Evolutionary conservation across 306 rosid species (phyloP).

Genomic region (Begonia loranthoides): DNA sequence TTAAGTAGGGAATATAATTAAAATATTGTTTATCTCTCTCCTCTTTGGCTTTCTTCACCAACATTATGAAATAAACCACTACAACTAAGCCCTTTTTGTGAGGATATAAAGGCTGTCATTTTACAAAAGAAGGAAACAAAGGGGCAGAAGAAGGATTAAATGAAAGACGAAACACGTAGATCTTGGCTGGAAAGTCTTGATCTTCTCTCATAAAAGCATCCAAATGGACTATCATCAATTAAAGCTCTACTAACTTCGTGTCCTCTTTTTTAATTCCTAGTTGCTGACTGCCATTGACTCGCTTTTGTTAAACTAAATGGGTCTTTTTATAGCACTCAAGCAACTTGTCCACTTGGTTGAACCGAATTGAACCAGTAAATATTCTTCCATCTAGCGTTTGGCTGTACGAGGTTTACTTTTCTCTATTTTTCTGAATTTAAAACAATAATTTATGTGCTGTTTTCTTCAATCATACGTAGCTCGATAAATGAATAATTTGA

Average conservation of each 20-base stretch:
- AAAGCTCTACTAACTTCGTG: background rate
- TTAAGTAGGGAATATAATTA: too few species aligned
- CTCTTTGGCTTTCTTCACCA: too few species aligned
- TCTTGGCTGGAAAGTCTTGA: conserved; percentile 42
- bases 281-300: background rate
- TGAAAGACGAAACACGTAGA: conserved; percentile 32
- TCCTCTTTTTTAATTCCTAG: background rate
- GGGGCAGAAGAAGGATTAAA: conserved; percentile 10
- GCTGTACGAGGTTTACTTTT: background rate
- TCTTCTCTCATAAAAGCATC: conserved; percentile 18
- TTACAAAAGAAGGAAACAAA: conserved; percentile 11
- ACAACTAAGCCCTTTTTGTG: conserved; percentile 8
- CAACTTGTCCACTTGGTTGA: too few species aligned
- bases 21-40: too few species aligned
- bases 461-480: too few species aligned
- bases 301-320: background rate
- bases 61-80: too few species aligned
- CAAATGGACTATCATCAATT: conserved; percentile 12
- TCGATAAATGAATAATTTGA: too few species aligned
- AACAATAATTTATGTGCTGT: too few species aligned
- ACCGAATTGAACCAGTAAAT: background rate
- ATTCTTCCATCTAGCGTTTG: background rate
- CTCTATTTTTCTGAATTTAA: too few species aligned
- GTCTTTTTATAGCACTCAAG: too few species aligned
- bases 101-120: conserved; percentile 19